Base-by-base conservation (phyloP, 257 asterid species). In the Przewalskia tangutica region DNA sequence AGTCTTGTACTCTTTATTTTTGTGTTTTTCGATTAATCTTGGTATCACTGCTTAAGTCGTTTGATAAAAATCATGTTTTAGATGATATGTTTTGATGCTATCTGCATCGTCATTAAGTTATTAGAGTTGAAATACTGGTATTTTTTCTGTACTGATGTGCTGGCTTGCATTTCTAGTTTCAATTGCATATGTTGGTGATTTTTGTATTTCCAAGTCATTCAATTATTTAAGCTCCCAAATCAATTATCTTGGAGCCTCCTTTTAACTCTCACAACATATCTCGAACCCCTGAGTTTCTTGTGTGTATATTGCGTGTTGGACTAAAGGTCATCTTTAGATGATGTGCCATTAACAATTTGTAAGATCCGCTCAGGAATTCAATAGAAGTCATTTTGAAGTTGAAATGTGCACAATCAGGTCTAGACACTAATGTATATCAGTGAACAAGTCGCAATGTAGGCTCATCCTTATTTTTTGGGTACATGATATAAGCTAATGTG, bases 1-100 rank as follows among this genome's bases (percentile, higher is more conserved):
- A 80, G 71, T 70, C 55, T 82, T 85, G 82, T 79, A 81, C 83
- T 81, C 84, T 81, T 82, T 81, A 80, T 77, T 27, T 27, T 78
- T 78, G 34, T 86, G 78, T 44, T 46, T 71, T 71, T 18, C 7
- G 4, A 71, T 23, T 3, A 18, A 10, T 44, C 18, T 20, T 46
- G 4, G 12, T 46, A 11, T 68, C 36, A 20, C 78, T 46, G 20
- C 78, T 71, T 40, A 46, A 71, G 11, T 71, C 7, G n/a, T 70
- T 27, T 44, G 77, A 70, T 44, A 70, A 44, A 10, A 42, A 70
- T 18, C 56, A 70, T 53, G 38, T 70, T 70, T 70, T 46, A 70
- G 38, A 44, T 27, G 32, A 27, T 65, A 7, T 34, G 48, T 65
- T 65, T 6, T 66, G 75, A 36, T 65, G 50, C 50, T 36, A 65